Evolutionary conservation across 2,329 filamentous ascomycete species (phyloP).

Genomic region (Colletotrichum chrysophilum): DNA sequence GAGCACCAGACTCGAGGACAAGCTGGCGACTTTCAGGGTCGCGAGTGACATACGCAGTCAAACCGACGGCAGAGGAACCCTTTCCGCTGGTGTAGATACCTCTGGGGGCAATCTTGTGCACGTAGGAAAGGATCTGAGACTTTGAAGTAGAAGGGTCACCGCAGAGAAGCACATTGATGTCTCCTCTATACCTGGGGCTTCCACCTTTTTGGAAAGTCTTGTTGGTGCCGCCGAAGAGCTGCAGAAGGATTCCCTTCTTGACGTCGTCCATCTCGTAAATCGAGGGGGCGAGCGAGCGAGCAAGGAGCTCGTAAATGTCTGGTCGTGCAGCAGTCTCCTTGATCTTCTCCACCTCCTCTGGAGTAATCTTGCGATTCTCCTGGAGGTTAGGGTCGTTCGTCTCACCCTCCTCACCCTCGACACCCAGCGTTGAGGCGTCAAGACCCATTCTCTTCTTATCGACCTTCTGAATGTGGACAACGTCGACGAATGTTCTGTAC

Average conservation of each 20-base stretch:
- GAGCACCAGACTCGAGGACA: slow-evolving; percentile 79
- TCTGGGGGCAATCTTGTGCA: slow-evolving; percentile 96
- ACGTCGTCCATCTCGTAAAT: slow-evolving; percentile 99
- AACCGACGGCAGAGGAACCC: slow-evolving; percentile 80
- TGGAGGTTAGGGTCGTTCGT: slow-evolving; percentile 78
- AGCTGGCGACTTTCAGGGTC: slow-evolving; percentile 82
- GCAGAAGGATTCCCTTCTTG: slow-evolving; percentile 96
- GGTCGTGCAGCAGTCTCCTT: slow-evolving; percentile 77
- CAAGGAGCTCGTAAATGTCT: slow-evolving; percentile 92
- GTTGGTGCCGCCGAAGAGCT: slow-evolving; percentile 97
- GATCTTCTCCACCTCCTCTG: slow-evolving; percentile 91
- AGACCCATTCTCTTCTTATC: slow-evolving; percentile 94
- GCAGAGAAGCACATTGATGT: slow-evolving; percentile 96
- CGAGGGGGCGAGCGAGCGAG: slow-evolving; percentile 89
- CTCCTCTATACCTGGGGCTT: slow-evolving; percentile 92
- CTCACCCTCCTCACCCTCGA: slow-evolving; percentile 70
- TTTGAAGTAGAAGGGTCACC: slow-evolving; percentile 97
- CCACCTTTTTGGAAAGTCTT: slow-evolving; percentile 97
- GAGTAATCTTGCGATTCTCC: slow-evolving; percentile 80
- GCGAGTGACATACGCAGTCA: slow-evolving; percentile 81
- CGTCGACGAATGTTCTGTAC: slow-evolving; percentile 98
- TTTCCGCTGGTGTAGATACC: slow-evolving; percentile 83
- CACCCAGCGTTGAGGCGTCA: slow-evolving; percentile 85
- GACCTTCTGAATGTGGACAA: slow-evolving; percentile 93
- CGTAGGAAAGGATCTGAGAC: slow-evolving; percentile 91